Conservation (phyloP, 1,284 basidiomycete genomes). For the Ganoderma lingzhi region DNA sequence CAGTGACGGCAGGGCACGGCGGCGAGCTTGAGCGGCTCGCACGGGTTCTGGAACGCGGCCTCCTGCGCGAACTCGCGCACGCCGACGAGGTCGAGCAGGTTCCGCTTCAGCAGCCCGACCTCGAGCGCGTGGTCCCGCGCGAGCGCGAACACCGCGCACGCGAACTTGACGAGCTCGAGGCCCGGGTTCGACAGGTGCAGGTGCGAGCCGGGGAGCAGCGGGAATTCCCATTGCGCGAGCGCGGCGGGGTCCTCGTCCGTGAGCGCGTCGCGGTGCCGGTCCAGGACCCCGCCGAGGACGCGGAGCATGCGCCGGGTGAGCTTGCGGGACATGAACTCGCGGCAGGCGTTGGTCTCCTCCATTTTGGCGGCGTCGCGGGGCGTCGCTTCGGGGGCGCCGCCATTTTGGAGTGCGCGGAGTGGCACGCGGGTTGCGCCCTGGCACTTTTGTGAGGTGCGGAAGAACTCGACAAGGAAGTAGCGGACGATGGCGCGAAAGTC, state of each 20-base stretch:
- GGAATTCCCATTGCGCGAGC: slow-evolving; percentile 78
- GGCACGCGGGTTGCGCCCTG: slow-evolving; percentile 73
- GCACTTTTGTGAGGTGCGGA: slow-evolving; percentile 76
- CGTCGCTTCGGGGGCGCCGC: slow-evolving; percentile 62
- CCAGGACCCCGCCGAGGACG: slow-evolving; percentile 73
- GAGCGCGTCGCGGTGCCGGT: slow-evolving; percentile 68
- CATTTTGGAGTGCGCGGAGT: slow-evolving; percentile 78
- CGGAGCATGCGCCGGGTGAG: slow-evolving; percentile 88
- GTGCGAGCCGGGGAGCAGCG: slow-evolving; percentile 88
- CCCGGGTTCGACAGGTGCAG: slow-evolving; percentile 79
- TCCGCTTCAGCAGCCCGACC: slow-evolving; percentile 89
- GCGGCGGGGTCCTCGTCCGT: slow-evolving; percentile 59
- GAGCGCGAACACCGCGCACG: slow-evolving; percentile 84
- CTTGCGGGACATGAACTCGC: slow-evolving; percentile 81
- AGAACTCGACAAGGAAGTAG: slow-evolving; percentile 89
- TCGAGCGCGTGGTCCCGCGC: slow-evolving; percentile 86
- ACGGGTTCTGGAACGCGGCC: slow-evolving; percentile 91
- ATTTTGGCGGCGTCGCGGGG: slow-evolving; percentile 74
- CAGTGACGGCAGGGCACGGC: slow-evolving; percentile 94
- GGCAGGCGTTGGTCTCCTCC: slow-evolving; percentile 73
- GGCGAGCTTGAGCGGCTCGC: slow-evolving; percentile 87
- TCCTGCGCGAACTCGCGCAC: slow-evolving; percentile 90
- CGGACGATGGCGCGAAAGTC: slow-evolving; percentile 84
- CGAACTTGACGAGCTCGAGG: slow-evolving; percentile 92
- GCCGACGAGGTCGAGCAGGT: slow-evolving; percentile 88